Conservation (phyloP, 331 rosid genomes). For the Saraca asoca region DNA sequence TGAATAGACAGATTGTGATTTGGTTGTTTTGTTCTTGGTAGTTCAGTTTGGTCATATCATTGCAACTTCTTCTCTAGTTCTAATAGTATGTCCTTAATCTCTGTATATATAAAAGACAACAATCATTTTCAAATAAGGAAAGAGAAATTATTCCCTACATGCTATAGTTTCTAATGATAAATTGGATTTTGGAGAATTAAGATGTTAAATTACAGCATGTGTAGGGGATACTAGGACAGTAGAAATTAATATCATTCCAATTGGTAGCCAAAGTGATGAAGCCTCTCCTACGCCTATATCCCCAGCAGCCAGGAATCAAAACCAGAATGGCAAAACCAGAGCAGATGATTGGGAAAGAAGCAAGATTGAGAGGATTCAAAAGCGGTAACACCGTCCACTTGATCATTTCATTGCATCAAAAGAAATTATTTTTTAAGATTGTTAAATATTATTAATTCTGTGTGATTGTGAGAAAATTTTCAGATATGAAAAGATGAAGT, state of each 20-base stretch:
- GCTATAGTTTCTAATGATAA: conserved; percentile 2
- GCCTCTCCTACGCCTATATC: conserved; percentile 33
- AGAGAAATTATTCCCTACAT: conserved; percentile 9
- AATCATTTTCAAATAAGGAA: conserved; percentile 33
- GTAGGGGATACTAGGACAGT: conserved; percentile 41
- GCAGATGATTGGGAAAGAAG: conserved; percentile 61
- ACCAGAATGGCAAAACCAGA: conserved; percentile 41
- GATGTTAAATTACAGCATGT: conserved; percentile 33
- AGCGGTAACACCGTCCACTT: conserved; percentile 44
- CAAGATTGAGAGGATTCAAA: conserved; percentile 52
- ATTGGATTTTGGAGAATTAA: conserved; percentile 2
- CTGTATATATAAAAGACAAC: no score
- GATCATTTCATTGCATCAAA: neutral
- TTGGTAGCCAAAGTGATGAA: conserved; percentile 36
- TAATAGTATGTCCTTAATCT: no score
- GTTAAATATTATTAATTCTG: neutral
- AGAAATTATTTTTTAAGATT: neutral
- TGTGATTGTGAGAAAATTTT: conserved; percentile 28
- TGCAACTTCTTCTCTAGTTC: no score
- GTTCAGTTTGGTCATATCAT: no score
- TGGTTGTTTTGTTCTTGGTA: no score
- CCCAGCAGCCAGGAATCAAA: conserved; percentile 37
- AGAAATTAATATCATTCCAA: conserved; percentile 35
- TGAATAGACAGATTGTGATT: no score
- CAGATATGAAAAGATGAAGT: conserved; percentile 61